A percentile compares a stretch with the other conserved stretches of the same genome.
Evolutionary conservation across 768 basidiomycete species (phyloP).

Genomic region (Amanita subjunquillea): DNA sequence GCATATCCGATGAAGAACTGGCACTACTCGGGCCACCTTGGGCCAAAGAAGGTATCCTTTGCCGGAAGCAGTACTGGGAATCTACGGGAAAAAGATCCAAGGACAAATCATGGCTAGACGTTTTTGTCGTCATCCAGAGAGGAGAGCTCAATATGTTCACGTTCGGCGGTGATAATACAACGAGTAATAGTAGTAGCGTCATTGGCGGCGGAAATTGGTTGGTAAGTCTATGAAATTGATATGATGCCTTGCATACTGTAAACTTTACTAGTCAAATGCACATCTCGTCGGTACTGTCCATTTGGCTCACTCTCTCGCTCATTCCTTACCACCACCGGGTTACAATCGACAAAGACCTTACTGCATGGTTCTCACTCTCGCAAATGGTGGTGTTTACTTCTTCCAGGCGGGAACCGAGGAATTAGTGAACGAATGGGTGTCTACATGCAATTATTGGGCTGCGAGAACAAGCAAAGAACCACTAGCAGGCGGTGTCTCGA

Average conservation of each 20-base stretch:
- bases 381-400: slow-evolving; percentile 89
- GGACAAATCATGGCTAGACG: slow-evolving; percentile 88
- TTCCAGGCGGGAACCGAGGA: slow-evolving; percentile 99
- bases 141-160: slow-evolving; percentile 95
- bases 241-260: slow-evolving; percentile 1
- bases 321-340: slow-evolving; percentile 82
- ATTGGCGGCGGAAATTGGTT: slow-evolving; percentile 95
- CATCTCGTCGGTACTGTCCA: slow-evolving; percentile 71
- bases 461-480: slow-evolving; percentile 94
- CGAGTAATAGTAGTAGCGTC: slow-evolving; percentile 46
- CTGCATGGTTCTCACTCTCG: slow-evolving; percentile 88
- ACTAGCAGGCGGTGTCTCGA: slow-evolving; percentile 90
- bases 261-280: slow-evolving; percentile 64
- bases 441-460: slow-evolving; percentile 99
- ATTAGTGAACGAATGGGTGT: slow-evolving; percentile 97
- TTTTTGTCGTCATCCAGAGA: slow-evolving; percentile 92
- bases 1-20: slow-evolving; percentile 91
- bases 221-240: slow-evolving; percentile 37
- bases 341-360: slow-evolving; percentile 86
- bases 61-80: slow-evolving; percentile 94
- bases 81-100: slow-evolving; percentile 71
- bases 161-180: slow-evolving; percentile 71
- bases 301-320: slow-evolving; percentile 82
- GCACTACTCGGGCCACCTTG: slow-evolving; percentile 93
- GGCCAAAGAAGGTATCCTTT: slow-evolving; percentile 98